phyloP scores from a whole-genome alignment of 2,329 filamentous ascomycete species.

The Aspergillus tubingensis region DNA sequence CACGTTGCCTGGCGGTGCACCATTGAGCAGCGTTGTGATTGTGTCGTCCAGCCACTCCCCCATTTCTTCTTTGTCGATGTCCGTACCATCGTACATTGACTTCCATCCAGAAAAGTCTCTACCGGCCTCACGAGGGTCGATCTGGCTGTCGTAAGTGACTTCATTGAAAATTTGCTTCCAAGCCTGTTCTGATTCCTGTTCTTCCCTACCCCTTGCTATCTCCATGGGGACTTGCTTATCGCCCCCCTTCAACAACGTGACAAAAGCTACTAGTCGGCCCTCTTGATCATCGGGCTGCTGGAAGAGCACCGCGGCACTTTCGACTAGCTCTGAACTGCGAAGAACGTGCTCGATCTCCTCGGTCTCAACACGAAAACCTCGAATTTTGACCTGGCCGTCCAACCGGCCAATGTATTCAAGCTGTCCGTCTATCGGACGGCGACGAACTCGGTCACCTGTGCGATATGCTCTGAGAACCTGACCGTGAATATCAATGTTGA shows the following conservation, averaged over 20 bases:
- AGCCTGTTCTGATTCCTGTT: neutral
- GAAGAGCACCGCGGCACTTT: neutral
- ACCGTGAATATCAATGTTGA: neutral
- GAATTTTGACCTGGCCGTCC: slow-evolving; percentile 10
- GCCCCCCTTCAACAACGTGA: neutral
- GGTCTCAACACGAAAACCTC: slow-evolving; percentile 6
- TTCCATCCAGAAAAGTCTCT: slow-evolving; percentile 7
- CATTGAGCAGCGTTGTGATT: neutral
- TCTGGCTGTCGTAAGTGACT: neutral
- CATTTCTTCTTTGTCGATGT: slow-evolving; percentile 4
- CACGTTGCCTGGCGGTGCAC: neutral
- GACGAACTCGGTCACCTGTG: slow-evolving; percentile 4
- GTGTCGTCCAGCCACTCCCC: slow-evolving; percentile 9
- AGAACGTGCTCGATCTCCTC: slow-evolving; percentile 7
- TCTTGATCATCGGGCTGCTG: neutral
- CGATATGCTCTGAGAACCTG: neutral
- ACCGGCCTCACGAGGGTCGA: neutral
- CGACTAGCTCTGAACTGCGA: neutral
- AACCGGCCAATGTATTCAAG: slow-evolving; percentile 7
- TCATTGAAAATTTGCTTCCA: neutral
- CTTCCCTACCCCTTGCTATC: neutral
- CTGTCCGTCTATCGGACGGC: neutral
- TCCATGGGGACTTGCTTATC: neutral
- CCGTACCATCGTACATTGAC: slow-evolving; percentile 8
- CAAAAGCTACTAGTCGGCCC: neutral